Conservation (phyloP, 257 asterid genomes). For the Penstemon newberryi region DNA sequence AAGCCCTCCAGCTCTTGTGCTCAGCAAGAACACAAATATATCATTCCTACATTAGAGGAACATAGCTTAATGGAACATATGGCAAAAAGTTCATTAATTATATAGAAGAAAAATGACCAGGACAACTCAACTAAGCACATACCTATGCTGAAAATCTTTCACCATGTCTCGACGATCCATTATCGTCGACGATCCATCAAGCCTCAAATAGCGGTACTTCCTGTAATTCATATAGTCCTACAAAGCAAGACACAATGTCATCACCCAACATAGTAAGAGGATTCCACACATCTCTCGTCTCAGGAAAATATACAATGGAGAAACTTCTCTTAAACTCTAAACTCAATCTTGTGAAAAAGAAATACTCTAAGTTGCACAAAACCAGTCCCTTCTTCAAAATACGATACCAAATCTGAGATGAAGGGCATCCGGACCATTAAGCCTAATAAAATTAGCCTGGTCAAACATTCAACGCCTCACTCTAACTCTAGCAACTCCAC, state of each 20-base stretch:
- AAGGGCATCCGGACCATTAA: background rate
- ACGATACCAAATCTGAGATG: background rate
- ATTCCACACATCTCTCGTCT: background rate
- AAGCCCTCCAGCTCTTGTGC: slow-evolving; percentile 99
- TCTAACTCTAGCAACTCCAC: background rate
- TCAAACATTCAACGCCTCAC: background rate
- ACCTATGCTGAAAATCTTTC: slow-evolving; percentile 98
- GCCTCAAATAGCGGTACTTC: slow-evolving; percentile 85
- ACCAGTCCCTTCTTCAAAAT: too few relatives aligned
- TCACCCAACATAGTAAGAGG: slow-evolving; percentile 7
- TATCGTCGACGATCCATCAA: slow-evolving; percentile 93
- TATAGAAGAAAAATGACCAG: background rate
- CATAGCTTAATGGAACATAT: background rate
- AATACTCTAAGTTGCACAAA: background rate
- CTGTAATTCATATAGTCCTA: slow-evolving; percentile 97
- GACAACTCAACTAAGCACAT: slow-evolving; percentile 24
- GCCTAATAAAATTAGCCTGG: background rate
- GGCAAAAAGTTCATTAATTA: slow-evolving; percentile 17
- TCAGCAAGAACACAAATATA: slow-evolving; percentile 91
- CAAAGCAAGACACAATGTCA: slow-evolving; percentile 31
- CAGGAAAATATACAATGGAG: background rate
- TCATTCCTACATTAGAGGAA: slow-evolving; percentile 56
- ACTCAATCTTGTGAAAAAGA: background rate
- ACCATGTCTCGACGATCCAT: slow-evolving; percentile 98
- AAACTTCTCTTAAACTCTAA: background rate